A percentile compares a stretch with the other conserved stretches of the same genome.
phyloP scores from a whole-genome alignment of 139 green algal species.

The Eudorina sp. region DNA sequence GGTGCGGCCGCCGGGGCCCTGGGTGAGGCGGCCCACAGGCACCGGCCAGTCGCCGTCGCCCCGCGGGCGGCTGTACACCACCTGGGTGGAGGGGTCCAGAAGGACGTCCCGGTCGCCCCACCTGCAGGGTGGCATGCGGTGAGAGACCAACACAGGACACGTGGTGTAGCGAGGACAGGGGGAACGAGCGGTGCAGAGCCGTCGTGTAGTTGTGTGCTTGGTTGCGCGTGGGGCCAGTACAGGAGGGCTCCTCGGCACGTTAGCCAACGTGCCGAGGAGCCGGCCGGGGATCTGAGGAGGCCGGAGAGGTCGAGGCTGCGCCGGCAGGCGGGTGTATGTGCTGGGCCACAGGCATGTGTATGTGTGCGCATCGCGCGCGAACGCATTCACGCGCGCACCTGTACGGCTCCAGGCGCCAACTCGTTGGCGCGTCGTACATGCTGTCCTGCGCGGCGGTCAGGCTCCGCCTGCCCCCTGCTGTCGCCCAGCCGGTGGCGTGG shows the following conservation, averaged over 20 bases:
- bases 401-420: constrained; percentile 46
- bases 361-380: neutral
- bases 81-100: constrained; percentile 26
- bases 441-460: neutral
- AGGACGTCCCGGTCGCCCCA: constrained; percentile 30
- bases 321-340: neutral
- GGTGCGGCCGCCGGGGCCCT: neutral
- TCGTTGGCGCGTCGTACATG: neutral
- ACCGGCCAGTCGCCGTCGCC: constrained; percentile 18
- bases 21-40: constrained; percentile 24
- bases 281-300: no score
- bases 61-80: constrained; percentile 36
- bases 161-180: no score
- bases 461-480: neutral
- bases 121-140: neutral
- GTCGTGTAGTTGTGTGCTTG: no score
- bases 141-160: no score
- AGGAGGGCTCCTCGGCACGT: no score
- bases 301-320: neutral
- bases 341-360: neutral
- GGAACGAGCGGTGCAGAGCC: no score
- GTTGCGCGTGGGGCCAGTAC: no score
- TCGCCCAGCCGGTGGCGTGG: constrained; percentile 29
- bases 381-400: constrained; percentile 4
- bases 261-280: no score